Evolutionary conservation across 169 alveolate genomes (phyloP).

Genomic region (Babesia divergens): DNA sequence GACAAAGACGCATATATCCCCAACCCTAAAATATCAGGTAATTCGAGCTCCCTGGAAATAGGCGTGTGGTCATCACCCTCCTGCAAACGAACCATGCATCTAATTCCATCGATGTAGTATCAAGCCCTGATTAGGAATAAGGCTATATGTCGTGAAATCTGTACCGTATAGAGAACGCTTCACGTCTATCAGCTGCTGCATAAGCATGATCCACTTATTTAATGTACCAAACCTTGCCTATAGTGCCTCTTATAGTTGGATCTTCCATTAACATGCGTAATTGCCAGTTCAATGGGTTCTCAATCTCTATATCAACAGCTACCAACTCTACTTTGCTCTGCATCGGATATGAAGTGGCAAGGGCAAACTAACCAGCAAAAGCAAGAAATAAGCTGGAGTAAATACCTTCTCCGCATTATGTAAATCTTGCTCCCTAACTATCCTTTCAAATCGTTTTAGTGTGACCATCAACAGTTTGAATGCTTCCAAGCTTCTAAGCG

Average conservation of each 20-base stretch:
- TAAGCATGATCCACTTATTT: neutral
- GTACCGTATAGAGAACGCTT: constrained; percentile 15
- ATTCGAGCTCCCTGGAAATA: constrained; percentile 19
- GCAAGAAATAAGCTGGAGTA: constrained; percentile 17
- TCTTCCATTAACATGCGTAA: neutral
- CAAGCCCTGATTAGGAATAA: neutral
- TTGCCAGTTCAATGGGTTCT: constrained; percentile 31
- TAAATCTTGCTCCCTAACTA: neutral
- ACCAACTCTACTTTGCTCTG: constrained; percentile 40
- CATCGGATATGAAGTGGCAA: neutral
- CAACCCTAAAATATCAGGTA: constrained; percentile 58
- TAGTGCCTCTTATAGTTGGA: neutral
- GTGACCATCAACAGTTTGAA: neutral
- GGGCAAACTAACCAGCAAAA: constrained; percentile 22
- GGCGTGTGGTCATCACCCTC: neutral
- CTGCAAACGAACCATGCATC: constrained; percentile 21
- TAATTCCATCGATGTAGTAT: neutral
- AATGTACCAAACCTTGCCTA: constrained; percentile 10
- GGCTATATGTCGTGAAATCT: neutral
- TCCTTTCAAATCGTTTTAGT: neutral
- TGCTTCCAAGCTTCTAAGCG: constrained; percentile 29
- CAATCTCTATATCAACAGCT: constrained; percentile 59
- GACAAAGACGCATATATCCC: constrained; percentile 52
- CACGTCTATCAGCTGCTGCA: neutral
- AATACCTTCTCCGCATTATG: neutral